Percentiles rank a stretch among this genome's conserved stretches.
Evolutionary conservation across 257 asterid genomes (phyloP).

Genomic region (Salvia miltiorrhiza): DNA sequence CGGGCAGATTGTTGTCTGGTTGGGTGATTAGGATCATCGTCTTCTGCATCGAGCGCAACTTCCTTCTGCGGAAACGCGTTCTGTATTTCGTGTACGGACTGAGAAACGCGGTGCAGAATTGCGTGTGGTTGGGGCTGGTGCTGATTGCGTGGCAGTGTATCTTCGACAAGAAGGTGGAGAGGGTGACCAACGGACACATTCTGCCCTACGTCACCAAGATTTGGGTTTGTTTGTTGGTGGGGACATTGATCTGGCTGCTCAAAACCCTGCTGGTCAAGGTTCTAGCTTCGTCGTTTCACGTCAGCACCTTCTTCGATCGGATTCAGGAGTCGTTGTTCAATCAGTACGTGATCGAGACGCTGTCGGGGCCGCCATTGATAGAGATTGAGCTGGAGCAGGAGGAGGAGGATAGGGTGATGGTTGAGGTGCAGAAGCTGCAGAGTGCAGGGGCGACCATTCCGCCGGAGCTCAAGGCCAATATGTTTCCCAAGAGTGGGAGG

Average conservation of each 20-base stretch:
- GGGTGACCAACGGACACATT: constrained; percentile 32
- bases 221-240: constrained; percentile 82
- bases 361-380: constrained; percentile 69
- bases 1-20: constrained; percentile 78
- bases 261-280: constrained; percentile 81
- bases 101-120: constrained; percentile 78
- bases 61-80: constrained; percentile 64
- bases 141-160: constrained; percentile 79
- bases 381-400: constrained; percentile 63
- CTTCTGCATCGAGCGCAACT: constrained; percentile 61
- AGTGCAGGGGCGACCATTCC: constrained; percentile 75
- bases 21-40: constrained; percentile 71
- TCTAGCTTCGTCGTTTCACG: constrained; percentile 77
- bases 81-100: constrained; percentile 80
- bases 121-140: constrained; percentile 73
- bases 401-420: constrained; percentile 69
- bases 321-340: constrained; percentile 78
- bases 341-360: constrained; percentile 67
- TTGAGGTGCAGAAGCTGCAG: constrained; percentile 74
- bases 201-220: constrained; percentile 57
- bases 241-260: constrained; percentile 71
- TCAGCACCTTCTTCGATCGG: constrained; percentile 77
- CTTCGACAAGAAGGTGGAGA: constrained; percentile 57
- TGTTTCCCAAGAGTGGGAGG: constrained; percentile 53
- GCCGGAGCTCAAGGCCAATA: constrained; percentile 58